Evolutionary conservation across 2,329 filamentous ascomycete species (phyloP), one percentile per base, ranked within the genome.

Genomic region (Exophiala calicioides): DNA sequence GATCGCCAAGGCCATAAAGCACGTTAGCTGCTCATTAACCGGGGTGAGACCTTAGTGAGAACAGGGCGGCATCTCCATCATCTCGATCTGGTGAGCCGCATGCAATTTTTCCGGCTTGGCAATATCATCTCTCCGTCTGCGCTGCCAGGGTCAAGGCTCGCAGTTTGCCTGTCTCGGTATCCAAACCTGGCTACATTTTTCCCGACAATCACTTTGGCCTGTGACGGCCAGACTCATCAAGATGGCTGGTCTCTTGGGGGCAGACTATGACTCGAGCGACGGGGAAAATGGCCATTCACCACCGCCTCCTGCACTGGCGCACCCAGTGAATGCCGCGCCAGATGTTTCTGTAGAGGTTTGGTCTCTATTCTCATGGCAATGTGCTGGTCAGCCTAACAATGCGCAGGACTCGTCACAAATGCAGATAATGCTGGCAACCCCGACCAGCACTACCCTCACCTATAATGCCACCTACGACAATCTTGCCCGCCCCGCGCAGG

Each of bases 381-480:
- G 53, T 55, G 33, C 16, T 44, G 31, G 41, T 50, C 44, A 23
- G 29, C 56, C 64, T 67, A 66, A 63, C 45, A 57, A 55, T 44
- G 37, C 56, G 65, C 62, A 77, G 75, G 73, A 76, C 55, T 66
- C 70, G 37, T 70, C 71, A 51, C 70, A 71, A 36, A 66, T 76
- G 60, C 74, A 76, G 50, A 67, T 78, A 58, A 73, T 71, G 55
- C 69, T 78, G 29, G 69, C 74, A 51, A 77, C 76, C 47, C 72
- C 75, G 30, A 74, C 72, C 0, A 74, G 75, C 31, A 72, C 67
- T 48, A 65, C 69, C 18, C 69, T 78, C 42, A 72, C 73, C 29
- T 77, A 75, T 61, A 78, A 78, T 61, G 72, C 73, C 44, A 84
- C 84, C n/a, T 86, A 84, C 58, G 82, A 87, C 58, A 83, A 88